phyloP scores from a whole-genome alignment of 768 basidiomycete genomes.

The Strobilomyces confusus region DNA sequence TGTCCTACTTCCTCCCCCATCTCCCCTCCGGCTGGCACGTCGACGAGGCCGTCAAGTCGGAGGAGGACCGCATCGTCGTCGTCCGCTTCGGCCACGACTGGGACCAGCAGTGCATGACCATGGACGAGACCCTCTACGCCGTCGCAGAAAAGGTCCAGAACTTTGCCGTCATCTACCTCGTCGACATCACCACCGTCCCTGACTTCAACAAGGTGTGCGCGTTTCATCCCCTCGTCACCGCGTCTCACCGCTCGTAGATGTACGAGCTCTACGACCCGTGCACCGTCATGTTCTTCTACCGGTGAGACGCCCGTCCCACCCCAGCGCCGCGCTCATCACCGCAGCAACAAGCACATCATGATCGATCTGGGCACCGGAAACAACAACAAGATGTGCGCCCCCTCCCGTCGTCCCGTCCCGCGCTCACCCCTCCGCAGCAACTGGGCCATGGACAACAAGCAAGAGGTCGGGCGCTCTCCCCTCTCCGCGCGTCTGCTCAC shows the following conservation, averaged over 20 bases:
- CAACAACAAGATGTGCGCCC: slow-evolving; percentile 94
- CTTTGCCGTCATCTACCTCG: slow-evolving; percentile 94
- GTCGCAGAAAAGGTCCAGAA: slow-evolving; percentile 97
- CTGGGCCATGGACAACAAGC: slow-evolving; percentile 99
- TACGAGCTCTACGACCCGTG: slow-evolving; percentile 98
- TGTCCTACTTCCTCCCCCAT: slow-evolving; percentile 90
- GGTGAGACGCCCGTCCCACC: slow-evolving; percentile 45
- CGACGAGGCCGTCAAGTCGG: slow-evolving; percentile 97
- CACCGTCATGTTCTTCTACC: slow-evolving; percentile 98
- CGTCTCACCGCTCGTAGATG: slow-evolving; percentile 57
- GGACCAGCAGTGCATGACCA: slow-evolving; percentile 95
- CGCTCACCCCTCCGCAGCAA: slow-evolving; percentile 53
- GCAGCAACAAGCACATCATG: slow-evolving; percentile 98
- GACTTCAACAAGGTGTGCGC: slow-evolving; percentile 89
- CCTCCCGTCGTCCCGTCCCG: not conserved
- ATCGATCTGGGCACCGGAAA: slow-evolving; percentile 99
- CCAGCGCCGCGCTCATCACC: not conserved
- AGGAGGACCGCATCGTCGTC: slow-evolving; percentile 93
- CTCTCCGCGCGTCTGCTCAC: not conserved
- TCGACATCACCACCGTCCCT: slow-evolving; percentile 94
- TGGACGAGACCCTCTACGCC: slow-evolving; percentile 94
- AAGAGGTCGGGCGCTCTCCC: slow-evolving; percentile 60
- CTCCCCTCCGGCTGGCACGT: slow-evolving; percentile 96
- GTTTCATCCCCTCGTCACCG: not conserved
- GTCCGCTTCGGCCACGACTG: slow-evolving; percentile 94